These are phyloP conservation scores for Malus orientalis DNA, from an alignment of 306 rosid genomes.

Conservation along the genomic window DNA sequence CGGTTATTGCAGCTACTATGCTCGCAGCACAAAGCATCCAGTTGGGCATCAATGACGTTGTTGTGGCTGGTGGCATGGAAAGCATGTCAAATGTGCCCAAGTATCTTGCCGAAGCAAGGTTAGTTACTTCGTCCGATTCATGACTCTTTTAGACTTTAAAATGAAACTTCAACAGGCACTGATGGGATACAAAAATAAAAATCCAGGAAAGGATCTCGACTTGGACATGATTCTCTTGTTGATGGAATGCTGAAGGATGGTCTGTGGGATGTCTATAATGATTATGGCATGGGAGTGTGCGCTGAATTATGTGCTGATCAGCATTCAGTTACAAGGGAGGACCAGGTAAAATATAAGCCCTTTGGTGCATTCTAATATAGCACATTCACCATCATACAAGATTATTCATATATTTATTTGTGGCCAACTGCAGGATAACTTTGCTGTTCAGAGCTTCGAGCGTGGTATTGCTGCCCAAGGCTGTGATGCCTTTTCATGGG, in stretches of 20 bases:
- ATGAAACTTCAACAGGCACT: slow-evolving; percentile 2
- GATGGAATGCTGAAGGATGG: slow-evolving; percentile 99
- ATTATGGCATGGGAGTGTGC: slow-evolving; percentile 86
- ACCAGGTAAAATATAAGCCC: slow-evolving; percentile 47
- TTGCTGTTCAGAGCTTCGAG: slow-evolving; percentile 79
- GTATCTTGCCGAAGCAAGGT: slow-evolving; percentile 97
- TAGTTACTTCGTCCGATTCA: slow-evolving; percentile 15
- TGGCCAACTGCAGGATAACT: slow-evolving; percentile 60
- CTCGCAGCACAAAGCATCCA: slow-evolving; percentile 99
- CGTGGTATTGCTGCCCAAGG: slow-evolving; percentile 90
- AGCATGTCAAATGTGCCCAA: slow-evolving; percentile 95
- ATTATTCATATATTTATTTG: slow-evolving; percentile 14
- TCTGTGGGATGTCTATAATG: slow-evolving; percentile 85
- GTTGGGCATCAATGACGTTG: slow-evolving; percentile 84
- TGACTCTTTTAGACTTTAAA: slow-evolving; percentile 11
- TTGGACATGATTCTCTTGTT: slow-evolving; percentile 93
- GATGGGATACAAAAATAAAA: slow-evolving; percentile 21
- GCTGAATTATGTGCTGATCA: slow-evolving; percentile 95
- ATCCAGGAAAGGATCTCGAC: slow-evolving; percentile 97
- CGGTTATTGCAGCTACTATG: slow-evolving; percentile 65
- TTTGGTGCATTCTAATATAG: slow-evolving; percentile 1
- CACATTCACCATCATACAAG: neutral
- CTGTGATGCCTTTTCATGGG: slow-evolving; percentile 72
- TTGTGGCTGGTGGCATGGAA: slow-evolving; percentile 99
- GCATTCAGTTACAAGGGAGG: slow-evolving; percentile 72